Evolutionary conservation across 495 filamentous ascomycete species (phyloP).

Genomic region (Parathielavia appendiculata): DNA sequence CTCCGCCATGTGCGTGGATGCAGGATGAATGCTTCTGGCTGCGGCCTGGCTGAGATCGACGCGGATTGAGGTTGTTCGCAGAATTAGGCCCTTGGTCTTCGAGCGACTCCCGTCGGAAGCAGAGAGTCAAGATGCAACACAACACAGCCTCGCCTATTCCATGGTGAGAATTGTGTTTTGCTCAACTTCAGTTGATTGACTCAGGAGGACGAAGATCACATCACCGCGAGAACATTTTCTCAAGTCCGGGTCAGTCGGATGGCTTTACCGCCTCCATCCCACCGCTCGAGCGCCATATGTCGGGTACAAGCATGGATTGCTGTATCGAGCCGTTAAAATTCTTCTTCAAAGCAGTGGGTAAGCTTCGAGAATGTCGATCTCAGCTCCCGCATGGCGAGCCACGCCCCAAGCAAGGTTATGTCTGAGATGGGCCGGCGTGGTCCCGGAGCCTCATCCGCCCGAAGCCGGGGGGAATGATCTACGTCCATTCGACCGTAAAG

Average conservation of each 20-base stretch:
- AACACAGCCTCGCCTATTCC: no score
- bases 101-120: not conserved
- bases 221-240: not conserved
- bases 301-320: constrained; percentile 21
- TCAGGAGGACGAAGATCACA: not conserved
- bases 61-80: not conserved
- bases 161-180: no score
- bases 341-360: constrained; percentile 7
- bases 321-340: constrained; percentile 13
- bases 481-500: not conserved
- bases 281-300: not conserved
- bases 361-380: constrained; percentile 26
- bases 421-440: no score
- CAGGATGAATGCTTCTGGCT: not conserved
- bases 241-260: not conserved
- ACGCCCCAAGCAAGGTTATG: constrained; percentile 2
- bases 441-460: not conserved
- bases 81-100: not conserved
- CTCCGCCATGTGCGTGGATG: constrained; percentile 1
- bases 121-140: not conserved
- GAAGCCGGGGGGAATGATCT: not conserved
- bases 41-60: not conserved
- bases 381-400: constrained; percentile 16
- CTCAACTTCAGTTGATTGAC: no score
- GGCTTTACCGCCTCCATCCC: not conserved